Evolutionary conservation across 169 alveolate genomes (phyloP).

Genomic region (Cryptosporidium xiaoi): DNA sequence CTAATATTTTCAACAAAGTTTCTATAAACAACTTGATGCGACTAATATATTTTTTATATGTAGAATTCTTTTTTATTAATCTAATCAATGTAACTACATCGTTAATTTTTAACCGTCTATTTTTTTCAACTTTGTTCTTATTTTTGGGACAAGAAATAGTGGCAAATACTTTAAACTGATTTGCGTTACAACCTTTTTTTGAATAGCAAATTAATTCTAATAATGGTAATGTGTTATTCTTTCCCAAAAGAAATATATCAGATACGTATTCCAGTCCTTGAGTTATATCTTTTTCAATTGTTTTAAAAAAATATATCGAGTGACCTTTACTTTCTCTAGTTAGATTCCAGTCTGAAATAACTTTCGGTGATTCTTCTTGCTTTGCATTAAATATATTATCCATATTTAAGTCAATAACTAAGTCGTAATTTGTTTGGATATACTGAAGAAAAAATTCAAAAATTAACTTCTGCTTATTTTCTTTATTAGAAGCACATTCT

Average conservation of each 20-base stretch:
- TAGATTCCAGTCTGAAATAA: constrained; percentile 16
- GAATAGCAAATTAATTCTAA: neutral
- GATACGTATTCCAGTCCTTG: neutral
- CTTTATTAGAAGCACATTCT: too few relatives aligned
- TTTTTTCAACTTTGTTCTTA: too few relatives aligned
- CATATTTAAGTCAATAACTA: neutral
- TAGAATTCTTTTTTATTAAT: neutral
- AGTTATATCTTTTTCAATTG: neutral
- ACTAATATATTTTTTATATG: constrained; percentile 11
- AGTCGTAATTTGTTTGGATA: too few relatives aligned
- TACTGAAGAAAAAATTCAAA: too few relatives aligned
- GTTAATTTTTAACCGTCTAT: neutral
- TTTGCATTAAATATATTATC: neutral
- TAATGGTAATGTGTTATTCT: neutral
- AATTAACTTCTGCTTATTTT: too few relatives aligned
- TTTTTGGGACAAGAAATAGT: constrained; percentile 15
- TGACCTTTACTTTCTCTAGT: neutral
- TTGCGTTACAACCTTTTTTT: neutral
- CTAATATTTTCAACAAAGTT: constrained; percentile 23
- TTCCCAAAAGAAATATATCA: neutral
- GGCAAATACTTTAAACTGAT: neutral
- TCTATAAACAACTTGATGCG: constrained; percentile 18
- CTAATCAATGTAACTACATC: constrained; percentile 13
- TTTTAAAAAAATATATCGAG: neutral
- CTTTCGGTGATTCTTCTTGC: neutral